Evolutionary conservation across 805 yeast genomes (phyloP), one percentile per base, ranked within the genome.

Genomic region (Starmerella stigmatis): DNA sequence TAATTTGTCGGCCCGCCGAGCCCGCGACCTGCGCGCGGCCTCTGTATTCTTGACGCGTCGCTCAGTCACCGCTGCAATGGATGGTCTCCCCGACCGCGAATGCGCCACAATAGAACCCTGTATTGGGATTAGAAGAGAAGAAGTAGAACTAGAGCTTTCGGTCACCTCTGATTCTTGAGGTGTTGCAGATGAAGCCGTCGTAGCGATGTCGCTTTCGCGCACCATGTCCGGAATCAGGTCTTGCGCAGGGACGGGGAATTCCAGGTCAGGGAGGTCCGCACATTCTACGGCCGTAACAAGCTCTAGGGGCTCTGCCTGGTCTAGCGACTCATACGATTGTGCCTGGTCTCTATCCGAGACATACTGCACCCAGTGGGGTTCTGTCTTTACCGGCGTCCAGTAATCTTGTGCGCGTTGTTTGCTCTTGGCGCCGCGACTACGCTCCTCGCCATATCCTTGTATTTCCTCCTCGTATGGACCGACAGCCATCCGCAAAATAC

Each of bases 1-100:
- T 8, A 49, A 21, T 20, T 46, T 46, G 41, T 49, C 52, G 8
- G 48, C 47, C 3, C 52, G 47, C 61, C 96, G 78, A 17, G 96
- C 96, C 60, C 96, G 73, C 26, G 95, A 86, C 61, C 96, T 75
- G 64, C 96, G 78, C 9, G 96, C 96, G 55, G 97, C 96, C 40
- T 78, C 65, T 16, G 89, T 92, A 73, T 92, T 89, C 65, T 89
- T 79, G 7, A 96, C 96, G 63, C 97, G 52, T n/a, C 52, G 50
- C 30, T 49, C 52, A 19, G 39, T 36, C 12, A 43, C 39, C 15
- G 52, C 52, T 2, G 52, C 52, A 5, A 31, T 5, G n/a, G 52
- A 45, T 11, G 36, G 23, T 17, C 23, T 21, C 5, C 52, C 52
- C 15, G 43, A 11, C 12, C 50, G 45, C 17, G 52, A 46, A 20